These are phyloP conservation scores for Stachybotrys echinatus DNA, from an alignment of 2,329 filamentous ascomycete genomes.

Conservation along the genomic window DNA sequence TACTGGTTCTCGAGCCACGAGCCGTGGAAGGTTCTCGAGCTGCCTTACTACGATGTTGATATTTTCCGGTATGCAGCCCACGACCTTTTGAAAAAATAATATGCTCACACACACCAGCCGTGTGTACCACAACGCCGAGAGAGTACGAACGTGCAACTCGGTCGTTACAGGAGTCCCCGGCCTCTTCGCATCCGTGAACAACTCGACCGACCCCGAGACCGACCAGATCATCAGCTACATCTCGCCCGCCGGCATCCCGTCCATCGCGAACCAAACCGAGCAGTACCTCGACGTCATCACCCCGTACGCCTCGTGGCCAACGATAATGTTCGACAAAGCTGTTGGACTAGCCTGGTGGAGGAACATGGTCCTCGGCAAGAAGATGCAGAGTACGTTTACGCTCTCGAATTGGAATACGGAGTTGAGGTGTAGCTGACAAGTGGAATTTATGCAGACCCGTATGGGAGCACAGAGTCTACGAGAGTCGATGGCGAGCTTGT, in stretches of 20 bases:
- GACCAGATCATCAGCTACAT: conserved; percentile 33
- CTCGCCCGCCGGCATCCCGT: conserved; percentile 33
- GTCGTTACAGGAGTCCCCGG: conserved; percentile 29
- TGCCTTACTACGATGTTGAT: conserved; percentile 35
- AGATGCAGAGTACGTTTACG: conserved; percentile 34
- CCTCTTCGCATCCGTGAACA: conserved; percentile 37
- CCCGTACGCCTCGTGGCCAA: conserved; percentile 32
- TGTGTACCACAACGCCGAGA: conserved; percentile 31
- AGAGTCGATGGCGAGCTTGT: conserved; percentile 30
- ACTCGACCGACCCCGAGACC: conserved; percentile 29
- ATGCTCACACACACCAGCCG: conserved; percentile 15
- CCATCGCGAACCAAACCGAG: conserved; percentile 30
- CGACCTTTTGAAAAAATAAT: neutral
- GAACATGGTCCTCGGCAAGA: conserved; percentile 34
- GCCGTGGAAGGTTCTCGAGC: conserved; percentile 34
- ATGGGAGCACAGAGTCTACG: conserved; percentile 35
- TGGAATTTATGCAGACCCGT: conserved; percentile 19
- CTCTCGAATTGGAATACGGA: no score
- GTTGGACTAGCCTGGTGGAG: conserved; percentile 37
- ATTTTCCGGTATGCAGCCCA: conserved; percentile 24
- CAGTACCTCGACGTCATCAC: conserved; percentile 36
- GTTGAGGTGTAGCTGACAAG: neutral
- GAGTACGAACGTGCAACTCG: conserved; percentile 36
- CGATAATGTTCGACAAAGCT: conserved; percentile 28
- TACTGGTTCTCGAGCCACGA: conserved; percentile 37